Conservation (phyloP, 148 eudicot species). For the Fagopyrum esculentum region DNA sequence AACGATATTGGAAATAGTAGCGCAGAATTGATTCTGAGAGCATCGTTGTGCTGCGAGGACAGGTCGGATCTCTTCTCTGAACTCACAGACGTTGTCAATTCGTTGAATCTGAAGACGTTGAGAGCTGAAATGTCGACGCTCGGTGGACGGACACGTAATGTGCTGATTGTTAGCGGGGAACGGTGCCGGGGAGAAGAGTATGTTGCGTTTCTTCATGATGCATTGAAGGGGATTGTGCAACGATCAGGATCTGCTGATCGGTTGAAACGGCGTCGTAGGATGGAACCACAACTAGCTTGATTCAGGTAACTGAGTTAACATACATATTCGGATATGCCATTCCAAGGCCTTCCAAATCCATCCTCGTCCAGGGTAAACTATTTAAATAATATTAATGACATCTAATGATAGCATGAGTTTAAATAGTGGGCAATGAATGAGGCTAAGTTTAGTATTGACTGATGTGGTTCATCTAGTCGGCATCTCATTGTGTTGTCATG, state of each 20-base stretch:
- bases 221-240: slow-evolving; percentile 24
- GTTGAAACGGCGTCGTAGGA: slow-evolving; percentile 24
- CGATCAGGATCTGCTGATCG: slow-evolving; percentile 21
- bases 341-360: neutral
- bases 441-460: neutral
- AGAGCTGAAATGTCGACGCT: slow-evolving; percentile 40
- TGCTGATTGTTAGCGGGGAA: slow-evolving; percentile 26
- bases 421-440: neutral
- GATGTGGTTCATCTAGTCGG: neutral
- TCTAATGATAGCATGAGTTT: neutral
- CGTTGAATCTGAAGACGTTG: slow-evolving; percentile 27
- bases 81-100: slow-evolving; percentile 27
- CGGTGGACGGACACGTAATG: slow-evolving; percentile 39
- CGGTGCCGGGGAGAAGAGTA: slow-evolving; percentile 20
- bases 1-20: neutral
- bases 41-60: slow-evolving; percentile 44
- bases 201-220: slow-evolving; percentile 25
- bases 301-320: too few relatives aligned
- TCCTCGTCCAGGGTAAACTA: neutral
- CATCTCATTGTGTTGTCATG: neutral
- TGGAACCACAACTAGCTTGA: slow-evolving; percentile 16
- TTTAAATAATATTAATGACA: neutral
- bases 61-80: slow-evolving; percentile 35
- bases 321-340: neutral
- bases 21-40: slow-evolving; percentile 27